A percentile compares a stretch with the other conserved stretches of the same genome.
Evolutionary conservation across 2,329 filamentous ascomycete species (phyloP).

Genomic region (Xylaria sp.): DNA sequence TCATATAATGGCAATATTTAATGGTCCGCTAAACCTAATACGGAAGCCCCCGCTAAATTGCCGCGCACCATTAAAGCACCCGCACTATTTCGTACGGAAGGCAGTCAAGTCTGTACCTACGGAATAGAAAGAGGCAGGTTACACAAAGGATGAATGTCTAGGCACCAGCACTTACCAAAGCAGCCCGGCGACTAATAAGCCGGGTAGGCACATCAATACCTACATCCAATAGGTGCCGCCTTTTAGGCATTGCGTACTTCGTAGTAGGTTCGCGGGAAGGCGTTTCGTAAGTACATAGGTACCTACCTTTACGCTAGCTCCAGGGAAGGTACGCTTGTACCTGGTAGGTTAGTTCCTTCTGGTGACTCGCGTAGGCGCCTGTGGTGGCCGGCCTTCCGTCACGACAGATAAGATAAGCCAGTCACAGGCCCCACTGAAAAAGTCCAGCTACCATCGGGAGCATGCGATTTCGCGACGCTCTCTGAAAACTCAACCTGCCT

Average conservation of each 20-base stretch:
- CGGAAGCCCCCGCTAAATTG: too few species aligned
- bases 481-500: background rate
- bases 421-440: background rate
- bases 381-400: too few species aligned
- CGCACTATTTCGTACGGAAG: too few species aligned
- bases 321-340: background rate
- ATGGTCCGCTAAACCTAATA: background rate
- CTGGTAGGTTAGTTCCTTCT: too few species aligned
- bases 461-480: too few species aligned
- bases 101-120: too few species aligned
- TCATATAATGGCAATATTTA: background rate
- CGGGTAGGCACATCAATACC: background rate
- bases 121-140: too few species aligned
- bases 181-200: background rate
- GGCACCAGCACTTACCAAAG: background rate
- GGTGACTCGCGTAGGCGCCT: too few species aligned
- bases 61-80: too few species aligned
- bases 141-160: too few species aligned
- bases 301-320: background rate
- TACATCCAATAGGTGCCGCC: background rate
- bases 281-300: background rate
- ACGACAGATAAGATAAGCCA: background rate
- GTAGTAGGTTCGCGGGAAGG: background rate
- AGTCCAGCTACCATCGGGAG: background rate
- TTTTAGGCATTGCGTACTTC: background rate